Evolutionary conservation across 352 stramenopile species (phyloP).

Genomic region (Globisporangium nodosum): DNA sequence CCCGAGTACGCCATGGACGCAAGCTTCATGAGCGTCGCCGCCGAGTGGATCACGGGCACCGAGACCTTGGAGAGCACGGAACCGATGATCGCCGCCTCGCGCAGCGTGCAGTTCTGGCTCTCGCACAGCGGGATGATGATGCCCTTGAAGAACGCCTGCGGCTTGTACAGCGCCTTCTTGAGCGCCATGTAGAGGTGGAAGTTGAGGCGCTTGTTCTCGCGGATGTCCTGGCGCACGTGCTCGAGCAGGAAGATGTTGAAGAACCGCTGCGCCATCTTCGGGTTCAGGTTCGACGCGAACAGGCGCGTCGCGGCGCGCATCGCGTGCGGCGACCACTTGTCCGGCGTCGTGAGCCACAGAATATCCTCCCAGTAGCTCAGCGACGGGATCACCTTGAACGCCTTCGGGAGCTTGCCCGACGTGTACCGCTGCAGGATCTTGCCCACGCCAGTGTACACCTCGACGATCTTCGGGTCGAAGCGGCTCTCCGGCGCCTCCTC

Average conservation of each 20-base stretch:
- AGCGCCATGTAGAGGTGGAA: conserved; percentile 99
- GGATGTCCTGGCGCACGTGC: conserved; percentile 96
- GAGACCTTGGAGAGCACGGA: conserved; percentile 97
- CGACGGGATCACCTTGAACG: conserved; percentile 99
- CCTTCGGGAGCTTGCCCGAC: conserved; percentile 98
- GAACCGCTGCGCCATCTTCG: conserved; percentile 99
- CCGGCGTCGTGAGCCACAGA: conserved; percentile 96
- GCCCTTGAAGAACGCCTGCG: conserved; percentile 99
- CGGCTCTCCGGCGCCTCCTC: conserved; percentile 53
- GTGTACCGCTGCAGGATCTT: conserved; percentile 97
- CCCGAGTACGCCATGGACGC: conserved; percentile 95
- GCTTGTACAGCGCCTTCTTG: conserved; percentile 99
- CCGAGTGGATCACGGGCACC: conserved; percentile 98
- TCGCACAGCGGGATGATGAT: conserved; percentile 98
- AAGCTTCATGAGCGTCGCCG: conserved; percentile 98
- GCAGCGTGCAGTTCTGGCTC: conserved; percentile 92
- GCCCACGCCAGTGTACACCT: conserved; percentile 98
- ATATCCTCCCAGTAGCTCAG: conserved; percentile 98
- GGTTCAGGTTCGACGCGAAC: conserved; percentile 99
- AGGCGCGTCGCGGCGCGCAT: conserved; percentile 97
- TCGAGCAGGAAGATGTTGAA: conserved; percentile 98
- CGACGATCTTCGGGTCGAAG: conserved; percentile 94
- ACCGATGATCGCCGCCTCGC: conserved; percentile 97
- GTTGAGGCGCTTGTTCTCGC: conserved; percentile 97
- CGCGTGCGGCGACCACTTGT: conserved; percentile 98